Base-by-base conservation (phyloP, 495 filamentous ascomycete genomes). In the Hyaloscypha bicolor region DNA sequence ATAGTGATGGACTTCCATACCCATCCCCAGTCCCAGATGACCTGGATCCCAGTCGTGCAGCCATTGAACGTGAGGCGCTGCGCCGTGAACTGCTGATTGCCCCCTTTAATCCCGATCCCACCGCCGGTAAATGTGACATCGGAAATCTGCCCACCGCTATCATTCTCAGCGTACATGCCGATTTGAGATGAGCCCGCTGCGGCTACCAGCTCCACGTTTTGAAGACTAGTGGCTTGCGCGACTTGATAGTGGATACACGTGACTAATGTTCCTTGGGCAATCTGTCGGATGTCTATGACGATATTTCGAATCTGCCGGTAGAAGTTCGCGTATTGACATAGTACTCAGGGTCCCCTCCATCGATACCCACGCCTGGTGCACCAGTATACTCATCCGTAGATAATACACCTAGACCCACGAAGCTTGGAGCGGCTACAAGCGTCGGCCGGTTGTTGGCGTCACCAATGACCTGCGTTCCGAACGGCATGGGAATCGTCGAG, bases 211-310 rank as follows among this genome's bases (percentile, higher is more conserved):
- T 82, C 79, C 57, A 91, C 84, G 73, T 90, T 90, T 73, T 91
- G 88, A 59, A 89, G 73, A 63, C 84, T 88, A 5, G 90, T 92
- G 4, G 89, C 90, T 67, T 93, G 90, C 45, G 85, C 88, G 4
- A 92, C 88, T 69, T 93, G 90, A 86, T 89, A 91, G 72, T 93
- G 90, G 57, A 93, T 87, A 77, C 86, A 87, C 51, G 86, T 75
- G 33, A 78, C 71, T 9, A 78, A 61, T 14, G 63, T 58, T 52
- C 82, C 79, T 73, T 37, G 35, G 35, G 35, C 12, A 37, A 85
- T 80, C 33, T 74, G 78, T 12, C 82, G 88, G n/a, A 91, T 71
- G 67, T 92, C 90, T 67, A 92, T 87, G 65, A 88, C 83, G 66
- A 93, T 81, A 76, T 93, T 93, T 65, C 90, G 87, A 62, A 93